Conservation (phyloP, 2,329 filamentous ascomycete species). For the Pseudogymnoascus sp. region DNA sequence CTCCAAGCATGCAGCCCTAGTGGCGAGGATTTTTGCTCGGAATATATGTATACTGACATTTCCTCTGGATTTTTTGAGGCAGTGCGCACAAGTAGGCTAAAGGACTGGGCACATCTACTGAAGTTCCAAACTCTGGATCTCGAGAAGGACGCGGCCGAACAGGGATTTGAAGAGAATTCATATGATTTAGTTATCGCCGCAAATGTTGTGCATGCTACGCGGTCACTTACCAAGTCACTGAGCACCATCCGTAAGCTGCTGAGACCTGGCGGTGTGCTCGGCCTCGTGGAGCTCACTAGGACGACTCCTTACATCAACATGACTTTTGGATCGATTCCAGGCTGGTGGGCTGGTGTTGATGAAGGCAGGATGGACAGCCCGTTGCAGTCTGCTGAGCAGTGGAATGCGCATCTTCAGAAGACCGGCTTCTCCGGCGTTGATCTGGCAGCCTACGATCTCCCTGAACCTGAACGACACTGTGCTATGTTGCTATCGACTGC, state of each 20-base stretch:
- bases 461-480: neutral
- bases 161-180: constrained; percentile 24
- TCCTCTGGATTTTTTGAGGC: constrained; percentile 26
- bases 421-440: constrained; percentile 27
- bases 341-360: constrained; percentile 10
- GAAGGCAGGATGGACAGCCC: constrained; percentile 12
- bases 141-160: constrained; percentile 19
- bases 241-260: constrained; percentile 21
- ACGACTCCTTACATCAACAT: neutral
- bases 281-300: constrained; percentile 17
- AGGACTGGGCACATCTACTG: neutral
- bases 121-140: constrained; percentile 23
- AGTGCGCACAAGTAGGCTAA: constrained; percentile 10
- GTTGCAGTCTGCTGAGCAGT: neutral
- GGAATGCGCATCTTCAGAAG: constrained; percentile 13
- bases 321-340: neutral
- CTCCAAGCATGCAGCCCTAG: neutral
- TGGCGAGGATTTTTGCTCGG: constrained; percentile 9
- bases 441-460: constrained; percentile 13
- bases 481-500: neutral
- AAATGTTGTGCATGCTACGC: constrained; percentile 32
- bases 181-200: constrained; percentile 33
- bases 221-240: constrained; percentile 17
- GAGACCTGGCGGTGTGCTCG: constrained; percentile 19
- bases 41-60: constrained; percentile 21